Base-by-base conservation (phyloP, 306 rosid species). In the Pyrus bretschneideri region DNA sequence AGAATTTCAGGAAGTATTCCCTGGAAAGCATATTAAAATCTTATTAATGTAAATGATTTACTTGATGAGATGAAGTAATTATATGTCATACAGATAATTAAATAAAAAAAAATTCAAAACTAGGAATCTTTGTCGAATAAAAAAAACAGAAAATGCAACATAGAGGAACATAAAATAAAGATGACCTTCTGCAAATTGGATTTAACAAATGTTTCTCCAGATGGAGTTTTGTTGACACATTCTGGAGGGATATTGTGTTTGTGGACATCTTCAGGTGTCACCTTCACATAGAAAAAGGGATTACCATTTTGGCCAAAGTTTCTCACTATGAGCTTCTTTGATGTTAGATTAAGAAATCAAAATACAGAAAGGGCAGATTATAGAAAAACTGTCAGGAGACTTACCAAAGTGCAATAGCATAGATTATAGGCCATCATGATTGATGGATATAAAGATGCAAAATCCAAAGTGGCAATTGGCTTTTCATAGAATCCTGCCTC, bases 1-100 rank as follows among this genome's bases (percentile, higher is more conserved):
- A 95, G 97, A 71, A 95, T 95, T 89, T 95, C 98, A 77, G 98
- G 98, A 84, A 92, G 98, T 85, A 92, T 92, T 72, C 98, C 98
- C 98, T 94, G 82, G 67, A 83, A 86, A 60, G 77, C 77, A 71
- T 58, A 10, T 61, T 19, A 63, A 18, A 76, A 54, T 58, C 42
- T 45, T 71, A 75, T 63, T 31, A 63, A 63, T 17, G 15, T 11
- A 30, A 63, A 13, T 30, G 68, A 63, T 63, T 29, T 29, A 30
- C 68, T 30, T 30, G n/a, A 69, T 12, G 30, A 83, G 66, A 78
- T 23, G 30, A n/a, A 60, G 61, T 67, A 21, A n/a, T 63, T 19
- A 69, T 44, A 66, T 30, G 62, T 69, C 51, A 78, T 59, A 45
- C 57, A 40, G 61, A 49, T 49, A 42, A 54, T 33, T 35, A 82